Evolutionary conservation across 192 early-diverging fungal species (phyloP), one percentile per base, ranked within the genome.

Genomic region (Coemansia reversa): DNA sequence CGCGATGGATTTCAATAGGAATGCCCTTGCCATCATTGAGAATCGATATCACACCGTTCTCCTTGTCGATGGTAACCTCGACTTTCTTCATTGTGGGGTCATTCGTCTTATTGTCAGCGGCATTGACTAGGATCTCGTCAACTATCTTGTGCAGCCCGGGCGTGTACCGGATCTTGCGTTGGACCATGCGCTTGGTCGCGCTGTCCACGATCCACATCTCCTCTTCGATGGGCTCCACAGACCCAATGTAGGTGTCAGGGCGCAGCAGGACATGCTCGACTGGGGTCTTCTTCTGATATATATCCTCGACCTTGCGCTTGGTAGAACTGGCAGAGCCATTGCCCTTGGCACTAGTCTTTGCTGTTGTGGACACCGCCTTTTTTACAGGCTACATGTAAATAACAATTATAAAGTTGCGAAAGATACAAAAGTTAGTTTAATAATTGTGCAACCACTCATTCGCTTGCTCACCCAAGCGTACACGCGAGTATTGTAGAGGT

Each of bases 81-180:
- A 99, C 85, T 23, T 84, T 86, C 59, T 89, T 86, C 95, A 97
- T 97, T 50, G 80, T 55, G 6, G 86, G 81, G 82, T 99, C 97
- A 22, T 95, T 91, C 55, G 88, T 88, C 87, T 94, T 92, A 83
- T 95, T 94, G 68, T 98, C 94, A 49, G 91, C 92, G 47, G 93
- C 94, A 72, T 97, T 99, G 20, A 99, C 95, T 12, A 99, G 82
- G 63, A 99, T 97, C 75, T 99, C 97, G 71, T 99, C 97, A 39
- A 97, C 92, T 64, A 99, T 99, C 74, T 99, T 99, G 80, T 95
- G 98, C 19, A 99, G 68, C 51, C 95, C 97, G 33, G 91, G 91
- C 4, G 93, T 93, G 78, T 87, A 91, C 1, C 63, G 87, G 28
- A 94, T 86, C 11, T 85, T 73, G 51, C 89, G 85, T 55, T 86